These are phyloP conservation scores for Sporothrix brasiliensis DNA, from an alignment of 2,329 filamentous ascomycete species.

Conservation along the genomic window DNA sequence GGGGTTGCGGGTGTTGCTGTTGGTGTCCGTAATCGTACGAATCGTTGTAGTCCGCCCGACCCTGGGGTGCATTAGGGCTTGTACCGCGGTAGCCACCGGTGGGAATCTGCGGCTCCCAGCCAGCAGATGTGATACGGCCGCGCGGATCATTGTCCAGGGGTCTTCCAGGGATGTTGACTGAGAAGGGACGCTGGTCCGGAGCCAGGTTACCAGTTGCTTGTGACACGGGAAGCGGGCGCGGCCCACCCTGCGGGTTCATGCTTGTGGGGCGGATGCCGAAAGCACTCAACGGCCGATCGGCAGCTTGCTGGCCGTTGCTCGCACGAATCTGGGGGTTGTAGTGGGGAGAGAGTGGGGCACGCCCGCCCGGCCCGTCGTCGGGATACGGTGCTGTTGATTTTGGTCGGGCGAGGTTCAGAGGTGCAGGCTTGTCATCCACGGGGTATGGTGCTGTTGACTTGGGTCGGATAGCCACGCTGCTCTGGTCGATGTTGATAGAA, in stretches of 20 bases:
- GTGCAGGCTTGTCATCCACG: constrained; percentile 64
- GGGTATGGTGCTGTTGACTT: constrained; percentile 70
- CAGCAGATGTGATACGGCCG: constrained; percentile 49
- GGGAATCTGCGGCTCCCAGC: constrained; percentile 51
- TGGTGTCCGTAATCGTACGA: constrained; percentile 36
- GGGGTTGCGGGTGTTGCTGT: constrained; percentile 34
- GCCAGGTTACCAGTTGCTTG: constrained; percentile 52
- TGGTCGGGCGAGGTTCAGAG: constrained; percentile 50
- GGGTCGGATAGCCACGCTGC: constrained; percentile 47
- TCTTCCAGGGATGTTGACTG: constrained; percentile 33
- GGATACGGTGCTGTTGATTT: constrained; percentile 57
- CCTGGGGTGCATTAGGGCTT: constrained; percentile 44
- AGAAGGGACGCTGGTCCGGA: constrained; percentile 43
- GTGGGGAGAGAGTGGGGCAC: constrained; percentile 46
- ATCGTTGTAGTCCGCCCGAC: constrained; percentile 35
- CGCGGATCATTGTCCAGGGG: constrained; percentile 47
- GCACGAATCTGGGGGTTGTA: constrained; percentile 55
- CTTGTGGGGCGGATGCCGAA: constrained; percentile 58
- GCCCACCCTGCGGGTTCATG: constrained; percentile 18
- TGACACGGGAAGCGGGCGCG: constrained; percentile 46
- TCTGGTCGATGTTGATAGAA: constrained; percentile 52
- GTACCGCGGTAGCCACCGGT: constrained; percentile 46
- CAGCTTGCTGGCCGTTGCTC: constrained; percentile 48
- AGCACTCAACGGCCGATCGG: constrained; percentile 55
- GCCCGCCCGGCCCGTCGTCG: constrained; percentile 51